These are phyloP conservation scores for Aspergillus sp. DNA, from an alignment of 2,329 filamentous ascomycete species.

Conservation along the genomic window DNA sequence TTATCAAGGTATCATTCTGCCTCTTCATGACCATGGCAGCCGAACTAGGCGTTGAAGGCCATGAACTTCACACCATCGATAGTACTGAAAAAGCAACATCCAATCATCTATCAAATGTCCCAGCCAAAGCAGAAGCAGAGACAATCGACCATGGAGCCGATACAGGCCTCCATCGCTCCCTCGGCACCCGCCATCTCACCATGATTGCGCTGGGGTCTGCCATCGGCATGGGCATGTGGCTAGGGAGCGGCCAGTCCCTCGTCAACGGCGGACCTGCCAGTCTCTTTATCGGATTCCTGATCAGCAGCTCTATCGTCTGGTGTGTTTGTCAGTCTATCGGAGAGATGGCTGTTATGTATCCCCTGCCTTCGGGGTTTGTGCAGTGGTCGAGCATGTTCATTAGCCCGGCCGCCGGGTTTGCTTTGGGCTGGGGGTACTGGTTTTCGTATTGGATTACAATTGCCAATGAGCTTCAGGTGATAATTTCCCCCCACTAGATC, in stretches of 20 bases:
- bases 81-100: too few relatives aligned
- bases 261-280: slow-evolving; percentile 44
- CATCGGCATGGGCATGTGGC: slow-evolving; percentile 51
- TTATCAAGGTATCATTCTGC: too few relatives aligned
- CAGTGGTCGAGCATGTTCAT: slow-evolving; percentile 51
- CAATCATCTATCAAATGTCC: too few relatives aligned
- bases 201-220: slow-evolving; percentile 42
- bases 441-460: slow-evolving; percentile 48
- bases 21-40: too few relatives aligned
- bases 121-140: too few relatives aligned
- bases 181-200: slow-evolving; percentile 43
- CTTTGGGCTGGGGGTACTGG: slow-evolving; percentile 51
- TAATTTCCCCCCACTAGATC: too few relatives aligned
- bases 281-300: slow-evolving; percentile 47
- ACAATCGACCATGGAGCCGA: slow-evolving; percentile 25
- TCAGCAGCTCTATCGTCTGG: slow-evolving; percentile 44
- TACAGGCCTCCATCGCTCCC: slow-evolving; percentile 37
- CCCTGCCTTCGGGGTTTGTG: slow-evolving; percentile 48
- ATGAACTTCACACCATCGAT: too few relatives aligned
- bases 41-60: too few relatives aligned
- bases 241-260: slow-evolving; percentile 47
- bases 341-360: slow-evolving; percentile 50
- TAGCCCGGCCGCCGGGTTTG: slow-evolving; percentile 44
- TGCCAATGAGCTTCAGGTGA: slow-evolving; percentile 45
- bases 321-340: slow-evolving; percentile 49